Conservation (phyloP, 2,329 filamentous ascomycete species). For the Rosellinia necatrix region DNA sequence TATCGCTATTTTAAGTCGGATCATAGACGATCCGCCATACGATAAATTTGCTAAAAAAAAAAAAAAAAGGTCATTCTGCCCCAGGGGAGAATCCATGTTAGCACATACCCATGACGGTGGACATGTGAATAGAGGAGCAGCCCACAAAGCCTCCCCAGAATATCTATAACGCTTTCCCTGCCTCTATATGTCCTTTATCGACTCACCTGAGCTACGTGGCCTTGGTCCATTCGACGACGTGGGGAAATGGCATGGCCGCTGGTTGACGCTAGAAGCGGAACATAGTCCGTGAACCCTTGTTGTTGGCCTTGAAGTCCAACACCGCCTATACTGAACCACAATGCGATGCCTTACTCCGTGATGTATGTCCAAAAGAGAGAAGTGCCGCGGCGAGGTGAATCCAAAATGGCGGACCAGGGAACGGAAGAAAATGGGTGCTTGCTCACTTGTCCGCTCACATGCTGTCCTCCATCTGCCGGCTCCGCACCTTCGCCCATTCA, state of each 20-base stretch:
- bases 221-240: background rate
- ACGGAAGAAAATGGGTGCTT: background rate
- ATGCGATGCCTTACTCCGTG: slow-evolving; percentile 7
- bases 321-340: background rate
- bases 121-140: background rate
- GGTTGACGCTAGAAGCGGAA: background rate
- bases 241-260: background rate
- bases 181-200: background rate
- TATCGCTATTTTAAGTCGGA: too few species aligned
- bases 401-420: background rate
- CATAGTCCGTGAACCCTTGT: background rate
- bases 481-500: slow-evolving; percentile 67
- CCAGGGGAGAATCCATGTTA: background rate
- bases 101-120: background rate
- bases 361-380: background rate
- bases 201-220: background rate
- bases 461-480: slow-evolving; percentile 69
- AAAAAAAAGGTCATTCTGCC: too few species aligned
- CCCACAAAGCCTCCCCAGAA: background rate
- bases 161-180: background rate
- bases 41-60: too few species aligned
- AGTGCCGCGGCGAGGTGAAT: background rate
- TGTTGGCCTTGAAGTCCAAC: background rate
- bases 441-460: slow-evolving; percentile 50
- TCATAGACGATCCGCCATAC: too few species aligned